These are phyloP conservation scores for Fimicolochytrium jonesii DNA, from an alignment of 192 early-diverging fungal genomes.

Conservation along the genomic window DNA sequence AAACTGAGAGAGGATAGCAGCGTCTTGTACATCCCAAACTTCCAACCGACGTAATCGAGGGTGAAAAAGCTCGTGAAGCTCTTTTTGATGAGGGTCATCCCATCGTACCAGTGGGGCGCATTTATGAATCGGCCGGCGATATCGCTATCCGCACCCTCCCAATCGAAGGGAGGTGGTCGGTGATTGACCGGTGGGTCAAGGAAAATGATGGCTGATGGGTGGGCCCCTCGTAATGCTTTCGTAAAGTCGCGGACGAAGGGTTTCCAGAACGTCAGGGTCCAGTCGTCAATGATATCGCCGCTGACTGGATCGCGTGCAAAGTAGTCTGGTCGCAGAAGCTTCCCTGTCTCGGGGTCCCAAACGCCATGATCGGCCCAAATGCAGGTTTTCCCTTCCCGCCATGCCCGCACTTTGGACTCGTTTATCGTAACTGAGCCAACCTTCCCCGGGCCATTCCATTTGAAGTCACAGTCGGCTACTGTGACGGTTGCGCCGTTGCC, in stretches of 20 bases:
- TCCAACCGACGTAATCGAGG: conserved; percentile 45
- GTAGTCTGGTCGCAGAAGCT: conserved; percentile 50
- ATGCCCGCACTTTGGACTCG: conserved; percentile 39
- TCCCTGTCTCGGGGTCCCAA: conserved; percentile 43
- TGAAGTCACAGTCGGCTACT: conserved; percentile 62
- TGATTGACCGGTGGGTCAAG: conserved; percentile 73
- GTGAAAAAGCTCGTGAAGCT: conserved; percentile 58
- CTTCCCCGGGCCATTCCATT: conserved; percentile 60
- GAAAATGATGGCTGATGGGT: conserved; percentile 57
- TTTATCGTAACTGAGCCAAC: conserved; percentile 37
- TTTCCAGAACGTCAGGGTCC: too few relatives aligned
- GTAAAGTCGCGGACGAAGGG: conserved; percentile 70
- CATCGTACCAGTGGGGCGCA: conserved; percentile 82
- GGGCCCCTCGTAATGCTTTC: conserved; percentile 50
- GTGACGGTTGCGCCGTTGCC: conserved; percentile 53
- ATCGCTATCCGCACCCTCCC: conserved; percentile 17
- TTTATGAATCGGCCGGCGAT: conserved; percentile 47
- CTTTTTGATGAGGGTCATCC: conserved; percentile 62
- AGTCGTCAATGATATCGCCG: conserved; percentile 48
- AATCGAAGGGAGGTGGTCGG: conserved; percentile 33
- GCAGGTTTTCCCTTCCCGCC: conserved; percentile 43
- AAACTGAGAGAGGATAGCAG: conserved; percentile 63
- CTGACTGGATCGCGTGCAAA: conserved; percentile 63
- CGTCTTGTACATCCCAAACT: conserved; percentile 50
- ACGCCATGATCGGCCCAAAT: conserved; percentile 72